Base-by-base conservation (phyloP, 345 rosid species). In the Durio zibethinus region DNA sequence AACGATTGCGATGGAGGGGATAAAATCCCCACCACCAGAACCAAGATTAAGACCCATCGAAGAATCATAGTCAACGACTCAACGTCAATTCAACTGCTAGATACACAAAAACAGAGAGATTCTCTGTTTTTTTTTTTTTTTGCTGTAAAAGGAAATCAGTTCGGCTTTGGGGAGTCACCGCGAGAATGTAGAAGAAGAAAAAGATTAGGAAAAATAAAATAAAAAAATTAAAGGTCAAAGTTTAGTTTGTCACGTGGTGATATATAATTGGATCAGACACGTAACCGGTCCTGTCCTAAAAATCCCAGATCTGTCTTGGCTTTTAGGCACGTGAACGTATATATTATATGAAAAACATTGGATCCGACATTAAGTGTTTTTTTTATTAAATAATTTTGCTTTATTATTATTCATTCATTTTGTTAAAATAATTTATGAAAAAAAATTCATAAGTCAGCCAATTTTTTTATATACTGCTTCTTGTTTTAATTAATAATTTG, bases 1-100 rank as follows among this genome's bases (percentile, higher is more conserved):
- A 96, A 80, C 0, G 97, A 89, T 35, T 83, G 77, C 15, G 92
- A 81, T 5, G 77, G 29, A 10, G 77, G 79, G 4, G 78, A 74
- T 29, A 85, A 15, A 7, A 85, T 6, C 78, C 77, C 86, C 0
- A 89, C 0, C 18, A 61, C 20, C 7, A 86, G 8, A 33, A 56
- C 65, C 7, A 71, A 62, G 9, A 67, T 31, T 36, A 42, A 67
- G 4, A 61, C 48, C 16, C 75, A 79, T 43, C 74, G 80, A 75
- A 76, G 78, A 82, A 78, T 61, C 89, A 83, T 83, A 36, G 82
- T 78, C 76, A 57, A 36, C 62, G 31, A 42, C 54, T 47, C 52
- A 43, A 31, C 27, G 60, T 36, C 52, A 43, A 23, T 36, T 25
- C 33, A 12, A 40, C 67, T 31, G 21, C 74, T 25, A 72, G 21